A percentile compares a stretch with the other conserved stretches of the same genome.
phyloP scores from a whole-genome alignment of 257 asterid species.

The Nicotiana undulata region DNA sequence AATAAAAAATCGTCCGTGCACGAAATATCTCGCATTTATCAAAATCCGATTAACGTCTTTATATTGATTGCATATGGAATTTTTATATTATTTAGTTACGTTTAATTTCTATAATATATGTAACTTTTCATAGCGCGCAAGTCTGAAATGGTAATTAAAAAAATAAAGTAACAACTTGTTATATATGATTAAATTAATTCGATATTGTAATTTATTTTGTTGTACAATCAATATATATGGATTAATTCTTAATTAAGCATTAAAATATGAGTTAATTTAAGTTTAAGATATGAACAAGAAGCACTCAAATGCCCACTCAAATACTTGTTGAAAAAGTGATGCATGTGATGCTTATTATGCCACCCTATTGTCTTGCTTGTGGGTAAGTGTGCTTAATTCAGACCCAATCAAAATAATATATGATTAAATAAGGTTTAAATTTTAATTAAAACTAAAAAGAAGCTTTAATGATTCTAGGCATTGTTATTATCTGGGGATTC shows the following conservation, averaged over 20 bases:
- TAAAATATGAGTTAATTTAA: not conserved
- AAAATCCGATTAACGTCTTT: accelerated
- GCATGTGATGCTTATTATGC: constrained; percentile 62
- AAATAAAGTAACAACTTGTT: not conserved
- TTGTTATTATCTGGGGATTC: constrained; percentile 7
- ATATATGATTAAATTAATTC: not conserved
- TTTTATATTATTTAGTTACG: not conserved
- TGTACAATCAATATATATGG: not conserved
- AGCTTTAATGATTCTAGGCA: constrained; percentile 11
- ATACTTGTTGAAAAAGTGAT: constrained; percentile 21
- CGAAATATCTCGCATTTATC: accelerated
- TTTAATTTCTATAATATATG: not conserved
- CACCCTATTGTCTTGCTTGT: constrained; percentile 63
- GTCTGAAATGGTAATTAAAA: not conserved
- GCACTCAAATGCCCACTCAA: constrained; percentile 14
- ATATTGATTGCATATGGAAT: accelerated
- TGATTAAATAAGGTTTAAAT: not conserved
- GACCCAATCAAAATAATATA: not conserved
- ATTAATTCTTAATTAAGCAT: not conserved
- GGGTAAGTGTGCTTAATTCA: constrained; percentile 22
- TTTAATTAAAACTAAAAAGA: not conserved
- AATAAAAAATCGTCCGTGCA: no score
- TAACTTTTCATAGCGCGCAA: not conserved
- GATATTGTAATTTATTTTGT: accelerated
- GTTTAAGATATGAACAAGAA: not conserved